Conservation (phyloP, 2,329 filamentous ascomycete genomes). For the Fusarium sp. region DNA sequence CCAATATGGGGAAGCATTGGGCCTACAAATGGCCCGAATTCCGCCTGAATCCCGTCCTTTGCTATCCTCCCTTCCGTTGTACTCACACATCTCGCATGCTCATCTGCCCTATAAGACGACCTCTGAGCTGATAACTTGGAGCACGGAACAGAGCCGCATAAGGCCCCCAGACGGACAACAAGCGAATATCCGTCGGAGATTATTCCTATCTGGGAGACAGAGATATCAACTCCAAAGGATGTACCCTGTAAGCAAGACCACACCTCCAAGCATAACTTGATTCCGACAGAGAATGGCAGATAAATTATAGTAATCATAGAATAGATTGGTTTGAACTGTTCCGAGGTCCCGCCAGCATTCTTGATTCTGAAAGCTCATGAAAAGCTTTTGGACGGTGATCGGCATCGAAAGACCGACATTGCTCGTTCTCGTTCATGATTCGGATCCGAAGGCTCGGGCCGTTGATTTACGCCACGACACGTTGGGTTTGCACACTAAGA, state of each 20-base stretch:
- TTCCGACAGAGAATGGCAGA: neutral
- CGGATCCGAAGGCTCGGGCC: conserved; percentile 27
- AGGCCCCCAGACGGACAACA: neutral
- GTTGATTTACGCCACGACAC: neutral
- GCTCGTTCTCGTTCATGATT: conserved; percentile 16
- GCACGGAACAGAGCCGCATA: conserved; percentile 4
- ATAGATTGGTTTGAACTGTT: neutral
- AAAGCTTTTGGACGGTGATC: neutral
- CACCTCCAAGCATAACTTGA: conserved; percentile 5
- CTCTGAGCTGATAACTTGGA: neutral
- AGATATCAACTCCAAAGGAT: neutral
- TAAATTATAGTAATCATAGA: neutral
- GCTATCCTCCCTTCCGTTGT: conserved; percentile 3
- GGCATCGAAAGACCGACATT: conserved; percentile 7
- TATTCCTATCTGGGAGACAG: conserved; percentile 9
- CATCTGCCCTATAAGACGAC: conserved; percentile 1
- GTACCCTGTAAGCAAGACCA: neutral
- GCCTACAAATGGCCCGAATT: conserved; percentile 7
- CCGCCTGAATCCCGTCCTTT: conserved; percentile 28
- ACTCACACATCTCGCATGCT: conserved; percentile 35
- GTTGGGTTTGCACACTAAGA: neutral
- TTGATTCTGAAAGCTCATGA: neutral
- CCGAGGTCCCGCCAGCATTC: neutral
- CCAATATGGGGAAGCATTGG: conserved; percentile 30
- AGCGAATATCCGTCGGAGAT: conserved; percentile 36